Conservation (phyloP, 306 rosid genomes). For the Cyclanthera cordifolia region DNA sequence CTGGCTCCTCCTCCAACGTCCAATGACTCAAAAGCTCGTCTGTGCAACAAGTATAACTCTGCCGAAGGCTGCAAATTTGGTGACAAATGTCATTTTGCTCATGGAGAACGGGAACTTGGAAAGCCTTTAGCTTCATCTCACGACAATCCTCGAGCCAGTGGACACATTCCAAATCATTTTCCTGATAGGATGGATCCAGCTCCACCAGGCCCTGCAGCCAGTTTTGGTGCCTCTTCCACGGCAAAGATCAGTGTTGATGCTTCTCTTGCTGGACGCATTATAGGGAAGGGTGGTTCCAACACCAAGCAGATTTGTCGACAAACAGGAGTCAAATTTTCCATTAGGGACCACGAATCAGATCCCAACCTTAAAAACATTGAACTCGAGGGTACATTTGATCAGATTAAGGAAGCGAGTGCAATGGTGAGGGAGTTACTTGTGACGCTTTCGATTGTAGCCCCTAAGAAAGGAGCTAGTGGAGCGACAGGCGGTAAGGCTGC, state of each 20-base stretch:
- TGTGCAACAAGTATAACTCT: constrained; percentile 63
- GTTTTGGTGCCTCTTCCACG: constrained; percentile 84
- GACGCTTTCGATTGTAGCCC: constrained; percentile 45
- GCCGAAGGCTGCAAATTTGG: constrained; percentile 97
- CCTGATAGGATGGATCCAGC: constrained; percentile 48
- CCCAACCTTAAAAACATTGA: constrained; percentile 74
- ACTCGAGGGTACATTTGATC: constrained; percentile 87
- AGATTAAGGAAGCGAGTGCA: constrained; percentile 74
- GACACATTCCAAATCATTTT: constrained; percentile 34
- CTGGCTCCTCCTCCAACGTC: constrained; percentile 34
- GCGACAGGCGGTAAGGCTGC: constrained; percentile 30
- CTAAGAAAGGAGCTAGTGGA: constrained; percentile 26
- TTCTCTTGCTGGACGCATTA: constrained; percentile 87
- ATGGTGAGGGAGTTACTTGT: constrained; percentile 70
- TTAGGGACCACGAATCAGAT: constrained; percentile 82
- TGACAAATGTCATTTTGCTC: constrained; percentile 88
- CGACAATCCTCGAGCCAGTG: constrained; percentile 51
- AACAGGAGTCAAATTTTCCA: constrained; percentile 87
- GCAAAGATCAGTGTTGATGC: constrained; percentile 96
- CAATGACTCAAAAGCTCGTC: constrained; percentile 72
- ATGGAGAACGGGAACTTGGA: constrained; percentile 92
- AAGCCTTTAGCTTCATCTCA: constrained; percentile 39
- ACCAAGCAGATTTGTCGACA: constrained; percentile 93
- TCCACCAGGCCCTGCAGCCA: constrained; percentile 40
- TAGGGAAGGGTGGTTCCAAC: constrained; percentile 91